Evolutionary conservation across 352 stramenopile genomes (phyloP).

Genomic region (Phytophthora hybrid): DNA sequence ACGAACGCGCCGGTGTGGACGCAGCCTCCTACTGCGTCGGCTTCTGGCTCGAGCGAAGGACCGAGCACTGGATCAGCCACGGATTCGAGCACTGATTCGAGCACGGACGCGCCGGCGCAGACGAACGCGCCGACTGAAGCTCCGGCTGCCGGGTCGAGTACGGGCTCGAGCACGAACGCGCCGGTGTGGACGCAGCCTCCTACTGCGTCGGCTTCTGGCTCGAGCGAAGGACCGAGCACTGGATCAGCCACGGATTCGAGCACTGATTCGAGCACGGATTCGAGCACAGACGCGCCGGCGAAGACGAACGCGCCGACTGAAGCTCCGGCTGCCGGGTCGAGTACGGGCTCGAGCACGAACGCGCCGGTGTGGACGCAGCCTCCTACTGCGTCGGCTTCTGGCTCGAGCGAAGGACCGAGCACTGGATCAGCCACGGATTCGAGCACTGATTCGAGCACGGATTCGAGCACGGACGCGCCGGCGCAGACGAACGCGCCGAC

Average conservation of each 20-base stretch:
- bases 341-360: not conserved
- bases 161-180: not conserved
- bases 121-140: conserved; percentile 13
- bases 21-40: conserved; percentile 13
- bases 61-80: conserved; percentile 7
- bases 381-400: conserved; percentile 13
- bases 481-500: not conserved
- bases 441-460: conserved; percentile 8
- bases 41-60: not conserved
- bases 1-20: not conserved
- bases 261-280: too few relatives aligned
- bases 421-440: not conserved
- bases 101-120: not conserved
- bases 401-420: not conserved
- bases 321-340: too few relatives aligned
- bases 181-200: too few relatives aligned
- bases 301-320: too few relatives aligned
- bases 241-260: not conserved
- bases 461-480: too few relatives aligned
- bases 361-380: conserved; percentile 1
- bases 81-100: not conserved
- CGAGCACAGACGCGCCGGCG: too few relatives aligned
- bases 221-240: not conserved
- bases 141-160: conserved; percentile 1
- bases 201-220: too few relatives aligned